Evolutionary conservation across 2,329 filamentous ascomycete genomes (phyloP).

Genomic region (Colletotrichum chrysophilum): DNA sequence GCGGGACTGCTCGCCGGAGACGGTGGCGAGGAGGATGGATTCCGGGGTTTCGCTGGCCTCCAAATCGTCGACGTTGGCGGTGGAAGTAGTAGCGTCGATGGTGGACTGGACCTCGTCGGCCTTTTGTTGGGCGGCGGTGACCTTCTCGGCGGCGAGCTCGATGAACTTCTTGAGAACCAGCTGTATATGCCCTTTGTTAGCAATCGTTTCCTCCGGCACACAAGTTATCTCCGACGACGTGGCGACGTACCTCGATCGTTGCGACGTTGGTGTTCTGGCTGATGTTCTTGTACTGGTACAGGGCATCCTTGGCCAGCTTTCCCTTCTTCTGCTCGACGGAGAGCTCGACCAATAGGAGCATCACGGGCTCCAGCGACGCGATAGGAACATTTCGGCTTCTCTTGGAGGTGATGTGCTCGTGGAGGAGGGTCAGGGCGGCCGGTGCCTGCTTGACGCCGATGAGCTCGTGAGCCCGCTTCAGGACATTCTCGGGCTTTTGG

Average conservation of each 20-base stretch:
- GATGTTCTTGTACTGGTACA: conserved; percentile 99
- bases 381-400: conserved; percentile 97
- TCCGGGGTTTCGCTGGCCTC: conserved; percentile 98
- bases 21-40: conserved; percentile 95
- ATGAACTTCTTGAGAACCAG: conserved; percentile 98
- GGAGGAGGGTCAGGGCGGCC: conserved; percentile 91
- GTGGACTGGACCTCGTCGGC: conserved; percentile 92
- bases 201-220: not conserved
- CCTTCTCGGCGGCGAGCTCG: conserved; percentile 94
- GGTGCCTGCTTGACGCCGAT: conserved; percentile 95
- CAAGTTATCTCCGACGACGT: not conserved
- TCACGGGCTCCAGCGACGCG: conserved; percentile 94
- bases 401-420: conserved; percentile 99
- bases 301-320: conserved; percentile 96
- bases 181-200: conserved; percentile 42
- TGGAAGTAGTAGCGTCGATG: conserved; percentile 76
- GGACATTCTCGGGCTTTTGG: conserved; percentile 98
- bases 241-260: conserved; percentile 80
- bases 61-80: conserved; percentile 86
- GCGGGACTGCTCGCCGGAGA: conserved; percentile 96
- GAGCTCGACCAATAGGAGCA: conserved; percentile 96
- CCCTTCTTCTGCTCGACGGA: conserved; percentile 98
- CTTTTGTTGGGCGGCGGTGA: conserved; percentile 93
- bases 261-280: conserved; percentile 98
- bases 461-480: conserved; percentile 98